phyloP scores from a whole-genome alignment of 2,329 filamentous ascomycete genomes.

The Arthrocladium fulminans region DNA sequence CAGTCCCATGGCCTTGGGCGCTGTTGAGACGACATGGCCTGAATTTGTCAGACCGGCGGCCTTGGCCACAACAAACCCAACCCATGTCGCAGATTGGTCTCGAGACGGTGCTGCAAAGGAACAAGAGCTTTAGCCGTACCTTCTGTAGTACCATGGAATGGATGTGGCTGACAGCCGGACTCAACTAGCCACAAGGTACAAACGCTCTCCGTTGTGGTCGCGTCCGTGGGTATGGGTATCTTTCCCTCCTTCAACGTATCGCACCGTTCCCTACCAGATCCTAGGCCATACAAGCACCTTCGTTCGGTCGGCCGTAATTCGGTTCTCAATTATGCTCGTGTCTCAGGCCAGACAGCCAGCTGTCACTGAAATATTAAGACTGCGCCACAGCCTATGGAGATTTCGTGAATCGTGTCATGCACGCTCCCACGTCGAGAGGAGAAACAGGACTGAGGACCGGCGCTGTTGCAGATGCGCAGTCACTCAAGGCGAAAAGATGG shows the following conservation, averaged over 20 bases:
- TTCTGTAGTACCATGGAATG: constrained; percentile 7
- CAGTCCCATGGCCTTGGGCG: background rate
- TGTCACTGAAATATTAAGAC: background rate
- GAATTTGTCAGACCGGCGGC: background rate
- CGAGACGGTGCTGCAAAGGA: background rate
- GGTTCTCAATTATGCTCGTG: no score
- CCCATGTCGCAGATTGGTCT: background rate
- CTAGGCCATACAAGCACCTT: background rate
- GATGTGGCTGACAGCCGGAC: constrained; percentile 4
- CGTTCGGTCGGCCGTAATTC: background rate
- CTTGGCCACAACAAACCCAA: background rate
- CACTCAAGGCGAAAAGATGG: background rate
- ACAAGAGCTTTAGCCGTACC: background rate
- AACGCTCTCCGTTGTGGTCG: background rate
- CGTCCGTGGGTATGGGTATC: background rate
- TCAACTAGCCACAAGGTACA: constrained; percentile 6
- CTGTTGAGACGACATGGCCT: background rate
- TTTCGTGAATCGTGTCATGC: no score
- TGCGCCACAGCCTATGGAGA: background rate
- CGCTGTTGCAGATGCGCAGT: constrained; percentile 11
- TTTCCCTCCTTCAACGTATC: background rate
- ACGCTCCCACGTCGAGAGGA: background rate
- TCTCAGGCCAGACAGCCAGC: no score
- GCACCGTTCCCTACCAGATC: background rate
- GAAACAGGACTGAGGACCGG: background rate